phyloP scores from a whole-genome alignment of 768 basidiomycete genomes.

The Russula lepida region DNA sequence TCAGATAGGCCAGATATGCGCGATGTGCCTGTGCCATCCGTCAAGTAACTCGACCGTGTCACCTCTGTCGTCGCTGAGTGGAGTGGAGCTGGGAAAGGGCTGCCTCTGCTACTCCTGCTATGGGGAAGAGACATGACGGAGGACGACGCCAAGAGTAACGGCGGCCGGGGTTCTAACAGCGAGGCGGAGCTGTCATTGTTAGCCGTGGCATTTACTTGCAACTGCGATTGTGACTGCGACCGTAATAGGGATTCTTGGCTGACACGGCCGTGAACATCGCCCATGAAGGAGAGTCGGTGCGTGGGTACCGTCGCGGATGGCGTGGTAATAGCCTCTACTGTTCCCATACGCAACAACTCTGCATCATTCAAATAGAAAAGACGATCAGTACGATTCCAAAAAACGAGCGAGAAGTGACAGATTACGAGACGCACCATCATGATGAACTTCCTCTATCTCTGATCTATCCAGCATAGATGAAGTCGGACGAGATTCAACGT shows the following conservation, averaged over 20 bases:
- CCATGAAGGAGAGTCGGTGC: constrained; percentile 27
- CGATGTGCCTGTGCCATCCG: constrained; percentile 44
- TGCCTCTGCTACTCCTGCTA: not conserved
- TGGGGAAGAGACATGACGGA: no score
- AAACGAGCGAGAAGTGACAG: not conserved
- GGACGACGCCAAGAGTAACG: constrained; percentile 21
- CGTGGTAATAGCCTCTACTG: constrained; percentile 42
- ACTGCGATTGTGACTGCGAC: not conserved
- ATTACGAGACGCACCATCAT: constrained; percentile 30
- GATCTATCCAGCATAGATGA: constrained; percentile 30
- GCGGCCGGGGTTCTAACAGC: not conserved
- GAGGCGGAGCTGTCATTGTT: not conserved
- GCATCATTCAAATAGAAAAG: not conserved
- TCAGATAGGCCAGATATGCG: constrained; percentile 66
- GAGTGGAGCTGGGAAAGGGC: constrained; percentile 20
- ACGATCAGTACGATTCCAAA: constrained; percentile 1
- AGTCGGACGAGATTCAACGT: constrained; percentile 28
- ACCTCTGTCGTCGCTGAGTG: constrained; percentile 26
- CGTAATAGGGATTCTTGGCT: constrained; percentile 8
- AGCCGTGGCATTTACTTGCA: not conserved
- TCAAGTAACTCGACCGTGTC: constrained; percentile 52
- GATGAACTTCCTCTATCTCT: constrained; percentile 27
- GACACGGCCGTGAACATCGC: not conserved
- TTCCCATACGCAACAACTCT: constrained; percentile 45
- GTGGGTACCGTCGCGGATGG: constrained; percentile 37